phyloP scores from a whole-genome alignment of 345 rosid species.

The Rhodomyrtus tomentosa region DNA sequence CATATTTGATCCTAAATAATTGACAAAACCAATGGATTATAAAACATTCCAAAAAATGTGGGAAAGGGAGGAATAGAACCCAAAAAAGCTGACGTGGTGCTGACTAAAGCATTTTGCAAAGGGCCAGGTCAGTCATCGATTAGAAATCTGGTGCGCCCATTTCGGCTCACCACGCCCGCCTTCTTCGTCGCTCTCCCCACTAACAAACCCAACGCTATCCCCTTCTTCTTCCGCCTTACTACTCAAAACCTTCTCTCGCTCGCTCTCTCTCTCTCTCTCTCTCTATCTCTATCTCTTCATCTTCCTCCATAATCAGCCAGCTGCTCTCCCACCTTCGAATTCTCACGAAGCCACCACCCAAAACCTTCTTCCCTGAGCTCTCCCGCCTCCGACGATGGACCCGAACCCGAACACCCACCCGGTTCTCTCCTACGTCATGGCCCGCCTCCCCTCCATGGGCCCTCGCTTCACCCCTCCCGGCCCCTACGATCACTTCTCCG shows the following conservation, averaged over 20 bases:
- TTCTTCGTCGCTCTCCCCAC: too few relatives aligned
- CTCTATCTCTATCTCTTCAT: background rate
- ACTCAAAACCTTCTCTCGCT: background rate
- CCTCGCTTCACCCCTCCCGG: slow-evolving; percentile 10
- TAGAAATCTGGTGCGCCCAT: too few relatives aligned
- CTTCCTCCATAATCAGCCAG: background rate
- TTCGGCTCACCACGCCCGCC: too few relatives aligned
- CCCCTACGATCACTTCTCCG: slow-evolving; percentile 4
- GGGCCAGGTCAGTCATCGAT: too few relatives aligned
- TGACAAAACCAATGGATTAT: too few relatives aligned
- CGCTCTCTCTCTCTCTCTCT: background rate
- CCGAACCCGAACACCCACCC: slow-evolving; percentile 64
- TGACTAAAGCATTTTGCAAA: too few relatives aligned
- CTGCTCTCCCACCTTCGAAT: background rate
- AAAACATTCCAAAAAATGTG: too few relatives aligned
- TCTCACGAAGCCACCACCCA: background rate
- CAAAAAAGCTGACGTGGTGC: too few relatives aligned
- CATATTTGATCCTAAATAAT: too few relatives aligned
- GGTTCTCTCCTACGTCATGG: slow-evolving; percentile 77
- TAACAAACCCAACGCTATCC: too few relatives aligned
- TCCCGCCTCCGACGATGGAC: slow-evolving; percentile 32
- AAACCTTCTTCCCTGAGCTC: background rate
- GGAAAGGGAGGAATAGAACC: too few relatives aligned
- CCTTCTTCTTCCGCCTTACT: background rate
- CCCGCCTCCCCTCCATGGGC: slow-evolving; percentile 58